These are phyloP conservation scores for Solanum ossicruentum DNA, from an alignment of 257 asterid species.

Conservation along the genomic window DNA sequence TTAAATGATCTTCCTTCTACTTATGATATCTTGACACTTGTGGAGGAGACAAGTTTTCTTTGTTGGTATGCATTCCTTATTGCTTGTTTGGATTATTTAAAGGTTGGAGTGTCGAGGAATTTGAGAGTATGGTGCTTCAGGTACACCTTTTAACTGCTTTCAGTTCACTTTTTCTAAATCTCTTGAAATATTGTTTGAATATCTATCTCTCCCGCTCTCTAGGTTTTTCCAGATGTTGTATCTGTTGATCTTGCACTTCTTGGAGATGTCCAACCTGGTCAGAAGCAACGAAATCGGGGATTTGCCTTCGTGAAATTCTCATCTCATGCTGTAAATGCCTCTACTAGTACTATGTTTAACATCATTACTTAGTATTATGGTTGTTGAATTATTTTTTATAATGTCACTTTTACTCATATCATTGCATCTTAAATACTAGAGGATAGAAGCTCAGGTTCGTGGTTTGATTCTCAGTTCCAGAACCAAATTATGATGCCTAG, in stretches of 20 bases:
- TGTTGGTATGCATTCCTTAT: constrained; percentile 6
- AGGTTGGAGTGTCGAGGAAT: constrained; percentile 82
- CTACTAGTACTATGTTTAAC: not conserved
- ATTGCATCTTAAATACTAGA: constrained; percentile 71
- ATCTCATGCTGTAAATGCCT: constrained; percentile 67
- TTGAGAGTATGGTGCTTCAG: constrained; percentile 61
- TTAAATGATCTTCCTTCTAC: not conserved
- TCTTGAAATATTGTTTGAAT: not conserved
- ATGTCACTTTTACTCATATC: constrained; percentile 34
- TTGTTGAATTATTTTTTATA: not conserved
- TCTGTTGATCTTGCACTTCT: constrained; percentile 56
- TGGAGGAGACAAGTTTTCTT: not conserved
- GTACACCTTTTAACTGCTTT: constrained; percentile 20
- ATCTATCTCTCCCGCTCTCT: not conserved
- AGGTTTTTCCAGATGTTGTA: constrained; percentile 74
- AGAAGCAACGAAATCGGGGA: constrained; percentile 72
- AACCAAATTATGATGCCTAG: constrained; percentile 39
- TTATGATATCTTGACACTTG: not conserved
- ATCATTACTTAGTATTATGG: constrained; percentile 1
- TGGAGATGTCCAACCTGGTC: constrained; percentile 40
- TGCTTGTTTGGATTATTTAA: constrained; percentile 10
- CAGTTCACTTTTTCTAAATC: not conserved
- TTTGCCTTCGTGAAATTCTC: constrained; percentile 80
- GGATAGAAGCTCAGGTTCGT: constrained; percentile 82
- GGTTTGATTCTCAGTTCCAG: constrained; percentile 80